Percentiles rank a stretch among this genome's conserved stretches.
Conservation (phyloP, 2,329 filamentous ascomycete species). For the Aspergillus ustus region DNA sequence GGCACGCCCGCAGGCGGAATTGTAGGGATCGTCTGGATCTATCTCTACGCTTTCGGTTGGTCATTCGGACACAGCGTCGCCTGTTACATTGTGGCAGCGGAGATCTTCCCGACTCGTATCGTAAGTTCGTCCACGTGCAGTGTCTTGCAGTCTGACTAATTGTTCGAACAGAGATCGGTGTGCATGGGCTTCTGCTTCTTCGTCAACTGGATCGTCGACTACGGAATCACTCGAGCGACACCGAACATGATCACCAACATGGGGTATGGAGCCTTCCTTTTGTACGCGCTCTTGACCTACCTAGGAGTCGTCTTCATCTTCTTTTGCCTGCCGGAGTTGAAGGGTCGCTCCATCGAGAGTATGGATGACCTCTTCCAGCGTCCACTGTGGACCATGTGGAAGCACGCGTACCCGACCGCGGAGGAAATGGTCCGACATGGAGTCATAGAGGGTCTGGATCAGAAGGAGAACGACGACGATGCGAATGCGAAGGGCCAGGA, state of each 20-base stretch:
- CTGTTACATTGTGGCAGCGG: constrained; percentile 13
- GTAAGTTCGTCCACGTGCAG: neutral
- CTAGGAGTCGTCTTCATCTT: constrained; percentile 7
- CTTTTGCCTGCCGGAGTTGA: constrained; percentile 13
- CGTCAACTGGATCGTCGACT: constrained; percentile 14
- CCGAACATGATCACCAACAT: constrained; percentile 9
- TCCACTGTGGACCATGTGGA: constrained; percentile 48
- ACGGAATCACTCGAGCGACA: constrained; percentile 10
- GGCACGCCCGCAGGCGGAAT: constrained; percentile 6
- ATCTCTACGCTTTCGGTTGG: constrained; percentile 11
- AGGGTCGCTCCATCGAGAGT: constrained; percentile 31
- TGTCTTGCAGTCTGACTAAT: neutral
- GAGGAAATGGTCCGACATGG: constrained; percentile 10
- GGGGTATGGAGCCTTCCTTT: constrained; percentile 6
- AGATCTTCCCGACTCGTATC: constrained; percentile 12
- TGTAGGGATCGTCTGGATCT: constrained; percentile 13
- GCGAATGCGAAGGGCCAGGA: neutral
- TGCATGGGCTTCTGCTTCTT: constrained; percentile 15
- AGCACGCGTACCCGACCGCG: constrained; percentile 21
- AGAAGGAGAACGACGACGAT: neutral
- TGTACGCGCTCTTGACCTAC: constrained; percentile 3
- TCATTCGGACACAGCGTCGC: constrained; percentile 11
- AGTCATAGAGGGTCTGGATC: neutral
- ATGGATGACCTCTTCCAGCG: constrained; percentile 41
- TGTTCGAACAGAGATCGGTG: constrained; percentile 1